Conservation (phyloP, 805 yeast species). For the Candida loeiensis region DNA sequence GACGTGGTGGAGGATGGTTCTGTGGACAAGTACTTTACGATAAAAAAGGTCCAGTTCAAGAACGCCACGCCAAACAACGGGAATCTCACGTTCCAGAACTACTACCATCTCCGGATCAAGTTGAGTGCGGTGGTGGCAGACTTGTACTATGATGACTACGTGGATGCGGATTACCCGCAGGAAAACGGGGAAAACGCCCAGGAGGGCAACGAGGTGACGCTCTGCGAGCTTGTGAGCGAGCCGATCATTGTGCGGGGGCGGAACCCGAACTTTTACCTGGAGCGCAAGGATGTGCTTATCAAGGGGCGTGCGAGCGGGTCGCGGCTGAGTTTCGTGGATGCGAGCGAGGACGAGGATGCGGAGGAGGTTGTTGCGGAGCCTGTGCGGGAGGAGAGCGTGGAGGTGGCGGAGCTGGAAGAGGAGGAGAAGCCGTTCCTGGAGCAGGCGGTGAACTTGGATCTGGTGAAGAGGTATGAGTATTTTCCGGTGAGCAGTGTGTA, state of each 20-base stretch:
- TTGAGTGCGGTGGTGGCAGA: conserved; percentile 37
- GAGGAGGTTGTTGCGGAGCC: conserved; percentile 1
- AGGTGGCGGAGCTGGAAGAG: conserved; percentile 6
- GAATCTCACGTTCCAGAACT: conserved; percentile 43
- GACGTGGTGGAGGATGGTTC: conserved; percentile 18
- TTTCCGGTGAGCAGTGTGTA: conserved; percentile 50
- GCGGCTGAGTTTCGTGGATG: conserved; percentile 10
- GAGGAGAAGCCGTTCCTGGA: conserved; percentile 4
- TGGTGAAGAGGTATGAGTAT: conserved; percentile 38
- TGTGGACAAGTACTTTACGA: conserved; percentile 29
- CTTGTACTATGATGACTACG: conserved; percentile 35
- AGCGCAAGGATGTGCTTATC: conserved; percentile 48
- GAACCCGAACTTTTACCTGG: conserved; percentile 58
- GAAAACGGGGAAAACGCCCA: conserved; percentile 15
- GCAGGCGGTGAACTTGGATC: conserved; percentile 10
- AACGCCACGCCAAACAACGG: conserved; percentile 54
- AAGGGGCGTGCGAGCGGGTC: conserved; percentile 15
- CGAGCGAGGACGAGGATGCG: conserved; percentile 8
- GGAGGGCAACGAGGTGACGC: conserved; percentile 27
- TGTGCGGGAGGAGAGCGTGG: conserved; percentile 2
- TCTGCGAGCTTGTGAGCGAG: conserved; percentile 31
- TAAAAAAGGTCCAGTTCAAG: conserved; percentile 45
- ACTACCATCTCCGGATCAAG: conserved; percentile 37
- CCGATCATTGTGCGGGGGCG: conserved; percentile 60
- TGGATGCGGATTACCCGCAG: conserved; percentile 24